Evolutionary conservation across 2,329 filamentous ascomycete species (phyloP), one percentile per base, ranked within the genome.

Genomic region (Exophiala dermatitidis): DNA sequence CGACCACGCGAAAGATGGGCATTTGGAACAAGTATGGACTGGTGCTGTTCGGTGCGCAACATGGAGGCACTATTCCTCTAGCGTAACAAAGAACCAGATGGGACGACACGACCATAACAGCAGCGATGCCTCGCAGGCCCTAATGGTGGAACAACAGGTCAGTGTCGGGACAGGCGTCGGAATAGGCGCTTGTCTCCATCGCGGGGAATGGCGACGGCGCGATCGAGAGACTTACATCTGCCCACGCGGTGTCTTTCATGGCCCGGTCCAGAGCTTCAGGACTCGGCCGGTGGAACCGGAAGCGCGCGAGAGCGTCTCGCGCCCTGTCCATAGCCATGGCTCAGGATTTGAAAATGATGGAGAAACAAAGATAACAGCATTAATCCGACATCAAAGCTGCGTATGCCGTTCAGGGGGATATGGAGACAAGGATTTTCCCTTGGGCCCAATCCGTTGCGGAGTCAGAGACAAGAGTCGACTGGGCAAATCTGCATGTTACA

Each of bases 1-100:
- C 72, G 37, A 79, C 70, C 45, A 84, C 74, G 52, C 81, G 78
- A 53, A 84, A 68, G 61, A 80, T 78, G 9, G 81, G 81, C 38
- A 74, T 71, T 66, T 84, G 81, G 55, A 82, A 73, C 31, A 81
- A 59, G 46, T 73, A 71, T 3, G 78, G 75, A 6, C 12, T 46
- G 4, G 26, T 36, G 32, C 48, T 54, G 32, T 44, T 48, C 1
- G 70, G 63, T 2, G 68, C 68, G 33, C 69, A 68, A 50, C 72
- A 69, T 4, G 77, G 73, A 33, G 72, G 68, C 58, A 80, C 75
- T n/a, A 80, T 68, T 10, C 72, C 71, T 56, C 69, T 68, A 58
- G 77, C 74, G 64, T 78, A 80, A 46, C 75, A 73, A 43, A 78
- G 72, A 7, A 72, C 70, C 32, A 80, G 69, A 63, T 81, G 78